phyloP scores from a whole-genome alignment of 2,329 filamentous ascomycete genomes.

The Ceratocystis papillata region DNA sequence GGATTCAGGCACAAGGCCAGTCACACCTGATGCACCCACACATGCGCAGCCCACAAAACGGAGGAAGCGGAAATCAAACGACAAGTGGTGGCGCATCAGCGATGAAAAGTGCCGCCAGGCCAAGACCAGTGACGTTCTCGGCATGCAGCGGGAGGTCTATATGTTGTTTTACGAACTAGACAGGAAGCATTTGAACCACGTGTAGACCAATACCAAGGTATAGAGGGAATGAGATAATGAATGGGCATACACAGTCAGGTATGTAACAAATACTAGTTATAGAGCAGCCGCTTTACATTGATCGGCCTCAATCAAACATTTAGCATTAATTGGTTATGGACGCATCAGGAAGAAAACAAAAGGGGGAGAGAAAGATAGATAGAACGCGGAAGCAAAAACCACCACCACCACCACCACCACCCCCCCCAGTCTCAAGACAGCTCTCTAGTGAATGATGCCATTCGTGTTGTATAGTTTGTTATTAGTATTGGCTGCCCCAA shows the following conservation, averaged over 20 bases:
- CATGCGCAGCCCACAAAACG: not conserved
- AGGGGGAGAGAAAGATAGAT: not conserved
- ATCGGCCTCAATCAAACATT: not conserved
- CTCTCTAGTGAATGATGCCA: too few species aligned
- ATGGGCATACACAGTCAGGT: not conserved
- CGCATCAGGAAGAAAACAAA: not conserved
- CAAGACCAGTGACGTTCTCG: slow-evolving; percentile 79
- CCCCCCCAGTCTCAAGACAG: too few species aligned
- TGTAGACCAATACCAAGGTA: slow-evolving; percentile 13
- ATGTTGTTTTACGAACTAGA: slow-evolving; percentile 91
- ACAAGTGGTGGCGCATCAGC: slow-evolving; percentile 93
- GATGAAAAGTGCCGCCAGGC: slow-evolving; percentile 94
- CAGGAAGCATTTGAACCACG: slow-evolving; percentile 30
- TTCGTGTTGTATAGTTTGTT: not conserved
- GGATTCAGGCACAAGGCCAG: not conserved
- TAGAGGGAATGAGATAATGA: not conserved
- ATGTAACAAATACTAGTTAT: not conserved
- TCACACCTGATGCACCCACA: too few species aligned
- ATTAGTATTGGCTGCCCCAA: not conserved
- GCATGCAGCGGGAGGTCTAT: slow-evolving; percentile 94
- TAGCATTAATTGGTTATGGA: not conserved
- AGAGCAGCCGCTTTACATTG: not conserved
- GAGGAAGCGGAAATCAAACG: slow-evolving; percentile 43
- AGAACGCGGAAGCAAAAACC: not conserved
- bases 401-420: too few species aligned